Base-by-base conservation (phyloP, 164 flowering plant species). In the Euptelea pleiosperma region DNA sequence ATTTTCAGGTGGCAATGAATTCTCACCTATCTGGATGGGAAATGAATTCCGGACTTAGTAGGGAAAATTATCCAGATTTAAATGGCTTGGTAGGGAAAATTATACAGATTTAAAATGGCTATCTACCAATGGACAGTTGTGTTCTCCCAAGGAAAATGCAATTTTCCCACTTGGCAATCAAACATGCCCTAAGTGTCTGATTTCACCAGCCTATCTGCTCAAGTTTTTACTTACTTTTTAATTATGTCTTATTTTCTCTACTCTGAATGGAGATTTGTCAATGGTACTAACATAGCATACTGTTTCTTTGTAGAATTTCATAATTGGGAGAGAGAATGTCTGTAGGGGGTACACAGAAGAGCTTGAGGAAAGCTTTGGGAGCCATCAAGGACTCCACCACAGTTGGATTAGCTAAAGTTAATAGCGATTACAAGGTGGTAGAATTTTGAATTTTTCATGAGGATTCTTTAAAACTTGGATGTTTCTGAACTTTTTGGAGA, bases 341-440 rank as follows among this genome's bases (percentile, higher is more conserved):
- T 9, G 83, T 82, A 45, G 89, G 86, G 25, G 96, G 96, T 15
- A 73, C 94, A 1, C 89, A 90, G 71, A 89, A 71, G 26, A 91
- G 93, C 69, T 65, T 91, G 62, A 76, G 99, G 67, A 94, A 88
- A 67, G 89, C 91, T 30, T 77, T 94, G 39, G 97, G 99, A 59
- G 89, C 97, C 24, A 78, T 94, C 40, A 94, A 94, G 84, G 99
- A 94, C 57, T 80, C 91, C 35, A 94, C 99, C 2, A 89, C 95
- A 15, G 96, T 94, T 60, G 83, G 84, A 36, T 81, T 94, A 79
- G 99, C 99, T 50, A 94, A 86, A 82, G 94, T 94, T 21, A 90
- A 88, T 42, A 94, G 99, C 66, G 96, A 82, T 58, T 94, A 90
- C 73, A 91, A 88, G 99, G 99, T 94, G 68, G 0, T 19, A 39